Evolutionary conservation across 257 asterid species (phyloP).

Genomic region (Solanum commersonii): DNA sequence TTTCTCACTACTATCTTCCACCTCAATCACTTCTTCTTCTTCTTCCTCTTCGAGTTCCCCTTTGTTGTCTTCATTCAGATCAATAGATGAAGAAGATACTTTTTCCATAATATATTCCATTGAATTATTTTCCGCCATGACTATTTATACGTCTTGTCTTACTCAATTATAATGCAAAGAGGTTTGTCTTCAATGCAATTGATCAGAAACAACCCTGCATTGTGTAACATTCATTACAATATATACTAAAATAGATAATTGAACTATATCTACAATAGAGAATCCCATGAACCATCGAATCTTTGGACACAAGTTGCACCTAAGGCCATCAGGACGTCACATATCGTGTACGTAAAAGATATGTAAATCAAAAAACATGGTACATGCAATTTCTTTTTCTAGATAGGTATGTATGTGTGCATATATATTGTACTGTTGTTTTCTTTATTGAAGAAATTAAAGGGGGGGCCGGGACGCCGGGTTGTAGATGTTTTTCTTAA

Average conservation of each 20-base stretch:
- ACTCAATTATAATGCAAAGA: background rate
- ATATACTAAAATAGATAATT: background rate
- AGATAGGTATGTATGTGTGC: background rate
- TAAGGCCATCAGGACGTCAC: constrained; percentile 9
- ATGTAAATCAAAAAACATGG: background rate
- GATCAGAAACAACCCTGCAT: background rate
- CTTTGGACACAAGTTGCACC: constrained; percentile 25
- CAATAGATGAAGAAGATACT: constrained; percentile 31
- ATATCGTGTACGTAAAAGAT: background rate
- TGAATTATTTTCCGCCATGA: constrained; percentile 18
- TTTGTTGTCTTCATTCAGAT: constrained; percentile 49
- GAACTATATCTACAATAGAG: background rate
- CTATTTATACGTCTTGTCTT: background rate
- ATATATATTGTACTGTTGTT: background rate
- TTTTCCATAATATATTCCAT: background rate
- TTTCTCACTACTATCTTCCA: constrained; percentile 14
- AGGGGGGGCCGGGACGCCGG: background rate
- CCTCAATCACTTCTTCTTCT: constrained; percentile 12
- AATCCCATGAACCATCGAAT: constrained; percentile 64
- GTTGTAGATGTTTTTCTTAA: no score
- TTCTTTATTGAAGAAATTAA: background rate
- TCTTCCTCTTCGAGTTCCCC: constrained; percentile 2
- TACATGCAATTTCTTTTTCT: background rate
- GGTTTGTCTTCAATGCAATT: background rate
- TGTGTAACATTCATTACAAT: background rate